A percentile compares a stretch with the other conserved stretches of the same genome.
phyloP scores from a whole-genome alignment of 352 stramenopile genomes.

The Sclerospora graminicola region DNA sequence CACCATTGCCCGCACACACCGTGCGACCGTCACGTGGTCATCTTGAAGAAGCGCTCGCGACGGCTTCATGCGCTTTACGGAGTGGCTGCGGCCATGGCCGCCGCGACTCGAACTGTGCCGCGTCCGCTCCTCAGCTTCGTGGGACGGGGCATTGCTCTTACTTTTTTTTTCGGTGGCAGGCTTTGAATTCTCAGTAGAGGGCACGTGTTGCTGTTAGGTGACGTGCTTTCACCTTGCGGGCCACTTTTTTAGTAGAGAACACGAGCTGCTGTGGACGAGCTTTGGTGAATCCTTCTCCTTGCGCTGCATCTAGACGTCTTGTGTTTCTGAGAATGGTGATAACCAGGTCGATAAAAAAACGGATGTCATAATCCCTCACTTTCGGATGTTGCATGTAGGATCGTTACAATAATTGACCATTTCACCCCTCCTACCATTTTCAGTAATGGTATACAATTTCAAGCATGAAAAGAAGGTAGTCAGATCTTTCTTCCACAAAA shows the following conservation, averaged over 20 bases:
- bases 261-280: constrained; percentile 32
- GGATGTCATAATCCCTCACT: no score
- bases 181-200: constrained; percentile 4
- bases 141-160: constrained; percentile 2
- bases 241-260: constrained; percentile 59
- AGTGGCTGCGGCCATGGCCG: constrained; percentile 17
- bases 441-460: no score
- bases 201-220: constrained; percentile 11
- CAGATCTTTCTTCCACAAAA: no score
- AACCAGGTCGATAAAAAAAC: no score
- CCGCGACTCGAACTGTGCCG: constrained; percentile 17
- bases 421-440: no score
- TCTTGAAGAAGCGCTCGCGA: constrained; percentile 61
- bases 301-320: constrained; percentile 12
- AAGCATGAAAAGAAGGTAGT: no score
- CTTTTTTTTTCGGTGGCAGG: constrained; percentile 1
- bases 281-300: constrained; percentile 20
- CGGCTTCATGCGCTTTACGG: constrained; percentile 50
- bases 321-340: constrained; percentile 11
- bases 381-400: no score
- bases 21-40: constrained; percentile 55
- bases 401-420: no score
- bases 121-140: constrained; percentile 3
- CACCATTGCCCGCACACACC: constrained; percentile 80
- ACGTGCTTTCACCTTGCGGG: constrained; percentile 15